Evolutionary conservation across 371 early-diverging fungal genomes (phyloP).

Genomic region (Blakeslea trispora): DNA sequence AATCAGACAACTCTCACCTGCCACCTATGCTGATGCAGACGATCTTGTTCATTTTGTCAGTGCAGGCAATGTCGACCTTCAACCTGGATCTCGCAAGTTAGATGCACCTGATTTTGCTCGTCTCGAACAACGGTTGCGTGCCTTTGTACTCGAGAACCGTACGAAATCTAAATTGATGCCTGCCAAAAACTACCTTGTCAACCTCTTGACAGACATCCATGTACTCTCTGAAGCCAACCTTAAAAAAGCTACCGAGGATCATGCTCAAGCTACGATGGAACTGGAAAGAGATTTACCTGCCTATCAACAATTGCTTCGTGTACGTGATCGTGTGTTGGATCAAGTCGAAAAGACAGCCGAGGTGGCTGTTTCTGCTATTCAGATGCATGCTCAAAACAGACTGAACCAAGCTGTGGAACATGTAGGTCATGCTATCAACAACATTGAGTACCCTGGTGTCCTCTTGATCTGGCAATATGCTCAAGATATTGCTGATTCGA

Average conservation of each 20-base stretch:
- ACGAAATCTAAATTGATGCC: slow-evolving; percentile 93
- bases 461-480: slow-evolving; percentile 87
- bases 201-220: slow-evolving; percentile 73
- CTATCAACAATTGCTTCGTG: slow-evolving; percentile 55
- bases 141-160: slow-evolving; percentile 94
- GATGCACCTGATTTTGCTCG: slow-evolving; percentile 71
- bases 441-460: slow-evolving; percentile 80
- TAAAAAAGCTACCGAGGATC: slow-evolving; percentile 43
- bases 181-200: slow-evolving; percentile 86
- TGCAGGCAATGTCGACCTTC: slow-evolving; percentile 64
- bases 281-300: slow-evolving; percentile 59
- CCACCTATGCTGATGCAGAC: slow-evolving; percentile 87
- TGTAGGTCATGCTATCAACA: slow-evolving; percentile 63
- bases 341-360: slow-evolving; percentile 73
- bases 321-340: slow-evolving; percentile 59
- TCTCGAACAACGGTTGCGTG: slow-evolving; percentile 84
- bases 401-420: slow-evolving; percentile 62
- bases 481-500: slow-evolving; percentile 69
- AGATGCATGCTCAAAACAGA: slow-evolving; percentile 52
- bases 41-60: slow-evolving; percentile 97
- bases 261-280: slow-evolving; percentile 33
- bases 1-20: slow-evolving; percentile 89
- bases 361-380: slow-evolving; percentile 57
- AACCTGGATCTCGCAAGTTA: slow-evolving; percentile 43
- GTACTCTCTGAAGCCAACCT: slow-evolving; percentile 59